Percentiles rank a stretch among this genome's conserved stretches.
Conservation (phyloP, 2,329 filamentous ascomycete species). For the Aspergillus brasiliensis region DNA sequence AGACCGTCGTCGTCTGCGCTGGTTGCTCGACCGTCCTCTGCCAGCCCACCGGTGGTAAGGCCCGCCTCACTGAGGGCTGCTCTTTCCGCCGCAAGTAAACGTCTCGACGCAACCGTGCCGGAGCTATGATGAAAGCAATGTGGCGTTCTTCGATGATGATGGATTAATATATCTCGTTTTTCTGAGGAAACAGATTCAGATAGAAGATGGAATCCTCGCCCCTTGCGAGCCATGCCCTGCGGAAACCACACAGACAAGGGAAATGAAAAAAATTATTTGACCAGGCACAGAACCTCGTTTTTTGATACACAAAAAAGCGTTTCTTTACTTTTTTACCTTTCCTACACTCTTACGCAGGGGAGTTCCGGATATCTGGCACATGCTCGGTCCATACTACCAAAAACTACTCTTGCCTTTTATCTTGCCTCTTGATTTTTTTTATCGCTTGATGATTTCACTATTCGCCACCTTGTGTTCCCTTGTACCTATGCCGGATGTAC, state of each 20-base stretch:
- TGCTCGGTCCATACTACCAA: constrained; percentile 49
- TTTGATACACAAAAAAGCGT: constrained; percentile 47
- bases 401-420: constrained; percentile 22
- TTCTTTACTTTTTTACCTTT: constrained; percentile 26
- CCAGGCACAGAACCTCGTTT: constrained; percentile 39
- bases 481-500: constrained; percentile 19
- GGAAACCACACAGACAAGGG: constrained; percentile 57
- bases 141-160: constrained; percentile 37
- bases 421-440: constrained; percentile 35
- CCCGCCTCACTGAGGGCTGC: constrained; percentile 98
- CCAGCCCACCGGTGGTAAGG: constrained; percentile 99
- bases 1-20: constrained; percentile 99
- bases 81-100: constrained; percentile 99
- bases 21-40: constrained; percentile 99
- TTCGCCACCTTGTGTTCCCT: constrained; percentile 36
- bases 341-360: constrained; percentile 45
- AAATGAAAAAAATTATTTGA: constrained; percentile 57
- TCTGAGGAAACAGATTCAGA: constrained; percentile 39
- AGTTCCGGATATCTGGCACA: constrained; percentile 84
- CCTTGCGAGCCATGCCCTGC: constrained; percentile 50
- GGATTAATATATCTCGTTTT: constrained; percentile 30
- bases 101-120: constrained; percentile 31
- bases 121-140: constrained; percentile 39
- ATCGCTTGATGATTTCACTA: constrained; percentile 42
- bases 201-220: constrained; percentile 53